A percentile compares a stretch with the other conserved stretches of the same genome.
Evolutionary conservation across 2,329 filamentous ascomycete species (phyloP).

Genomic region (Penicillium psychrosexuale): DNA sequence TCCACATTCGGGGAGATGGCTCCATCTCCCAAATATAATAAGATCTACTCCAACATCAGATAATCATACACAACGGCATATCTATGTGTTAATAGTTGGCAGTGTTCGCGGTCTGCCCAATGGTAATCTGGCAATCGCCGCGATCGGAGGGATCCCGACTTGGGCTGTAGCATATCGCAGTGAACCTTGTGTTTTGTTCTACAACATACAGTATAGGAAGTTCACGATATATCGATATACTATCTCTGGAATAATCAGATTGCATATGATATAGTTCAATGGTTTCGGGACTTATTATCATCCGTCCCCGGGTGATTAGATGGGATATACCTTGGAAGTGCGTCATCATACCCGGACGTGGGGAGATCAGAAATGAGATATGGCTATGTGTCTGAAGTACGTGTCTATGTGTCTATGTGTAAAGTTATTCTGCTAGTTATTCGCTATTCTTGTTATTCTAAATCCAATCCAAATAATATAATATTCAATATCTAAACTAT

Average conservation of each 20-base stretch:
- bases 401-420: too few species aligned
- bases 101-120: not conserved
- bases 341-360: slow-evolving; percentile 6
- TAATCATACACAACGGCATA: not conserved
- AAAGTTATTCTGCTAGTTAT: too few species aligned
- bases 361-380: not conserved
- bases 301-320: not conserved
- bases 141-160: not conserved
- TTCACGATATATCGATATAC: not conserved
- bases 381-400: too few species aligned
- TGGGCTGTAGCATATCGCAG: not conserved
- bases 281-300: slow-evolving; percentile 1
- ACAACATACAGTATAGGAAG: too few species aligned
- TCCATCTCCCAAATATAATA: slow-evolving; percentile 2
- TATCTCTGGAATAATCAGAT: not conserved
- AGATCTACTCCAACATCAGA: slow-evolving; percentile 3
- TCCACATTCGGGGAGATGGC: slow-evolving; percentile 2
- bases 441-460: not conserved
- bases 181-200: not conserved
- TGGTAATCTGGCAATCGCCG: not conserved
- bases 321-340: not conserved
- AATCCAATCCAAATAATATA: not conserved
- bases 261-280: not conserved
- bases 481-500: not conserved
- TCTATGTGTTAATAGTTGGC: not conserved